A percentile compares a stretch with the other conserved stretches of the same genome.
phyloP scores from a whole-genome alignment of 345 rosid species.

The Boechera stricta region DNA sequence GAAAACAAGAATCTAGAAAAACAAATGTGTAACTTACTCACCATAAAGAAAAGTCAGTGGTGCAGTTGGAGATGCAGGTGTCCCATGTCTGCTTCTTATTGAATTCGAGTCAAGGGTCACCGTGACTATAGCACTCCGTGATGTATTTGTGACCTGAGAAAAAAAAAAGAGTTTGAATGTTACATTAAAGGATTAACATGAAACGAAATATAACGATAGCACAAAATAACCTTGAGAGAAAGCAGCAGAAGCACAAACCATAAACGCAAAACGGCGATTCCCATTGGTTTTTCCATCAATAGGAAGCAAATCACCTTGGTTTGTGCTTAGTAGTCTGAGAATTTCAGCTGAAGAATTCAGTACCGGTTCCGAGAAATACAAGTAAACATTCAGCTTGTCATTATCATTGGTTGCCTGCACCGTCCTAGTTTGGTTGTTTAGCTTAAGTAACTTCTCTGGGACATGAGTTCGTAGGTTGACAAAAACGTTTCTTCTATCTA shows the following conservation, averaged over 20 bases:
- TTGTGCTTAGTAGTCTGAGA: slow-evolving; percentile 56
- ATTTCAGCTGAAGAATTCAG: slow-evolving; percentile 72
- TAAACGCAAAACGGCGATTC: slow-evolving; percentile 79
- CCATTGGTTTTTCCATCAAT: slow-evolving; percentile 57
- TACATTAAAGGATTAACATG: not conserved
- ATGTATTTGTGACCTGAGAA: slow-evolving; percentile 70
- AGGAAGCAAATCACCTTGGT: slow-evolving; percentile 67
- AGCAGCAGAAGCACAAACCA: slow-evolving; percentile 53
- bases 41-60: slow-evolving; percentile 89
- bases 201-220: not conserved
- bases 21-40: slow-evolving; percentile 37
- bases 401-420: slow-evolving; percentile 81
- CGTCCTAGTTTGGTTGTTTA: slow-evolving; percentile 62
- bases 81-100: slow-evolving; percentile 75
- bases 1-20: slow-evolving; percentile 13
- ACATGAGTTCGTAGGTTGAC: slow-evolving; percentile 67
- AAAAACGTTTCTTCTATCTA: slow-evolving; percentile 75
- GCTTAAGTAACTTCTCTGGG: slow-evolving; percentile 74
- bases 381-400: slow-evolving; percentile 63
- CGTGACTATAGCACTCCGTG: slow-evolving; percentile 62
- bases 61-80: slow-evolving; percentile 71
- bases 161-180: slow-evolving; percentile 22
- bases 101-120: slow-evolving; percentile 54
- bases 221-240: slow-evolving; percentile 1
- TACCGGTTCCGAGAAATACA: slow-evolving; percentile 84